These are phyloP conservation scores for Salix purpurea DNA, from an alignment of 345 rosid species.

Conservation along the genomic window DNA sequence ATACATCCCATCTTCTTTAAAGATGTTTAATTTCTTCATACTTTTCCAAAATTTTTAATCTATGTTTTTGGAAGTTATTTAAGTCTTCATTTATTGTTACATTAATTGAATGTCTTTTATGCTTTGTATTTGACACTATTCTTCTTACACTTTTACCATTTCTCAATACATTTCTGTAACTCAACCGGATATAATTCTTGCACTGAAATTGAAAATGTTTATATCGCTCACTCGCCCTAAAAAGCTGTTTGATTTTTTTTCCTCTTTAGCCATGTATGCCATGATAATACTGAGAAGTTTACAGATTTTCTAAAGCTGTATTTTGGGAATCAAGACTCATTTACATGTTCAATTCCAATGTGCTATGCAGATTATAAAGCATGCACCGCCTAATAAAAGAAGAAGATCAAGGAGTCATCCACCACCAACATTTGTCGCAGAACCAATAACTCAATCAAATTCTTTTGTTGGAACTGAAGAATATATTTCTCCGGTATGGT, in stretches of 20 bases:
- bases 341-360: background rate
- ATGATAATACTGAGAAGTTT: background rate
- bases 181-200: background rate
- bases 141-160: too few relatives aligned
- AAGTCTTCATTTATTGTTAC: background rate
- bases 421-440: conserved; percentile 77
- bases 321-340: background rate
- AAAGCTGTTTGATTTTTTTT: too few relatives aligned
- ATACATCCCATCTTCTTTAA: background rate
- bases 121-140: too few relatives aligned
- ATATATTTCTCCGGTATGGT: conserved; percentile 90
- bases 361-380: conserved; percentile 56
- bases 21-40: background rate
- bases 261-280: background rate
- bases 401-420: conserved; percentile 72
- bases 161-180: background rate
- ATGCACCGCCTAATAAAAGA: conserved; percentile 40
- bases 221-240: too few relatives aligned
- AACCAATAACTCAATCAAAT: conserved; percentile 70
- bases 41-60: background rate
- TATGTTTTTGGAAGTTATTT: background rate
- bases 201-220: background rate
- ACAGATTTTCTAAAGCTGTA: background rate
- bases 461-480: conserved; percentile 98
- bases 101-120: too few relatives aligned